Base-by-base conservation (phyloP, 768 basidiomycete genomes). In the Xerocomellus chrysenteron region DNA sequence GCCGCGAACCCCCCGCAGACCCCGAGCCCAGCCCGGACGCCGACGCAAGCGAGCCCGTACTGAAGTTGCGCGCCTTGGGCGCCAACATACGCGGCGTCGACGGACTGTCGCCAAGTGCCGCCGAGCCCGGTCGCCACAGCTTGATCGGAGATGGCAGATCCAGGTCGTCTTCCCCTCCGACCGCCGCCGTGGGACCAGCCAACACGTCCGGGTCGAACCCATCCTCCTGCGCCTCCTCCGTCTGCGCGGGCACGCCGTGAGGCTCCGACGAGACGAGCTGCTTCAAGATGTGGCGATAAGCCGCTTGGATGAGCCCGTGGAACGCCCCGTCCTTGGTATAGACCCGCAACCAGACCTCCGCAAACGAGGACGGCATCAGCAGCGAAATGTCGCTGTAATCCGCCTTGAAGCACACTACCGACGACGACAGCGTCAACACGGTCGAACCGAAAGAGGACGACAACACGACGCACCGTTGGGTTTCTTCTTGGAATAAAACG, bases 401-500 rank as follows among this genome's bases (percentile, higher is more conserved):
- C 0, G 85, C 83, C 21, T 64, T 66, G 52, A 66, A 59, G 48
- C 79, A 75, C 26, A 65, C 83, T 90, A 36, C 19, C 4, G 5
- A 2, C 19, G 7, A 43, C 16, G 21, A 8, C 21, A 21, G 2
- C n/a, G 30, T 60, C 47, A 61, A 36, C 43, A 19, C 39, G 9
- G 8, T 9, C 19, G 17, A 26, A n/a, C 19, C 39, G 10, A 19
- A 8, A 11, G 21, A 14, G 32, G n/a, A 13, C 17, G 50, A 26
- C 21, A 8, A 10, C 12, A 26, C 17, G 13, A 68, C 78, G 56
- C 63, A 91, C 89, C 62, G 54, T 85, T 70, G 0, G 82, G 82
- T 17, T 80, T 75, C 14, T 76, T 73, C 68, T 92, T 92, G 0
- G 84, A 82, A 63, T 91, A 92, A 65, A 92, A 94, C 65, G 78